Base-by-base conservation (phyloP, 225 moss, liverwort and hornwort species). In the Neckera pumila region DNA sequence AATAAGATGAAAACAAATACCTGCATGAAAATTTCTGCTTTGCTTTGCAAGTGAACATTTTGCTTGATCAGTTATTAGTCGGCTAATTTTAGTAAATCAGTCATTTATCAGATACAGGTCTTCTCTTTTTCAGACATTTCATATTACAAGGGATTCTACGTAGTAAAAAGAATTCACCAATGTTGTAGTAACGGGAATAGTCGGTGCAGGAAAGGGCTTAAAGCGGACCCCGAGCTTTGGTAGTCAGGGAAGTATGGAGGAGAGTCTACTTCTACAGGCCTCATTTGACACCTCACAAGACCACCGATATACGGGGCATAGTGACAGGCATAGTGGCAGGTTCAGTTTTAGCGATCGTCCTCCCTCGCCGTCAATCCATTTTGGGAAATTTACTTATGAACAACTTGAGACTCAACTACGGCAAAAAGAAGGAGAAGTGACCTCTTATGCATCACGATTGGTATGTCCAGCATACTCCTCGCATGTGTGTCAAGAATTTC, bases 391-490 rank as follows among this genome's bases (percentile, higher is more conserved):
- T 67, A 94, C 96, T 36, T 93, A 96, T 89, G 97, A 99, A 90
- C 97, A 99, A 91, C 96, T 99, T 84, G 96, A 99, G 91, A 86
- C 88, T 87, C 99, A 97, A 59, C 70, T 99, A 63, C 95, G 99
- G 61, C 96, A 96, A 76, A 99, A 96, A 89, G 99, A 99, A 92
- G 99, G 99, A 84, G 99, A 99, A 91, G 89, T 99, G 83, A 91
- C 93, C 89, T 99, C 99, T 72, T 99, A 95, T 89, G 92, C 96
- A 88, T 92, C 96, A 83, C 97, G 99, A 88, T 85, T 99, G 96
- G 99, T 99, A 96, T 84, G 87, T 90, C 73, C 36, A 76, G 77
- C 86, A 59, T 58, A 45, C 43, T 83, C 77, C 19, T 82, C 85
- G 80, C 71, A 28, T 63, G 77, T 72, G 67, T 83, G 28, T 69